Evolutionary conservation across 345 rosid species (phyloP), one percentile per base, ranked within the genome.

Genomic region (sweet orange (Citrus sinensis)): DNA sequence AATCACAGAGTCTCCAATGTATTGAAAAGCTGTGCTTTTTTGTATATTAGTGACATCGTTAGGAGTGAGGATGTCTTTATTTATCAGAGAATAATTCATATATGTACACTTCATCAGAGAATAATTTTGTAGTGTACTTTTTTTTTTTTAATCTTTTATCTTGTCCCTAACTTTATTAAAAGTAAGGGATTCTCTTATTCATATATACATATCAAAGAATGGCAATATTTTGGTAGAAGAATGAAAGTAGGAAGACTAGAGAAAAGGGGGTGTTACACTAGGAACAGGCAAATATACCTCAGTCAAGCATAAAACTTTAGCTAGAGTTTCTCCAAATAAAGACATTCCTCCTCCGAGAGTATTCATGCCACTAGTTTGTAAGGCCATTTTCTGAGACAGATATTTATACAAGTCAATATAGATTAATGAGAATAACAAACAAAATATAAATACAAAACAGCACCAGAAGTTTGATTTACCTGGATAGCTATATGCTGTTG

Each of bases 401-500:
- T 14, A 35, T 19, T 35, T 56, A 39, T 46, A 39, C 4, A 70
- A 61, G 61, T 34, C 71, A 13, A 51, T 29, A 40, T 4, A 29
- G 6, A 54, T 35, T 67, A 71, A 66, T 7, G 10, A n/a, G 19
- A 59, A 30, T 24, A 27, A 19, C 14, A 7, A 27, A 6, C 67
- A 13, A 66, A 24, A 67, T 20, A 54, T 54, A 17, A 24, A 46
- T 55, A 67, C 24, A 54, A 25, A 20, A 25, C 0, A 64, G 62
- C 22, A 42, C 19, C 3, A 39, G 37, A 64, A 4, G 20, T 30
- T 46, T 17, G 73, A 60, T 59, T 20, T 55, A 82, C 82, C 85
- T 82, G 85, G 46, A 82, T 70, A 65, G 82, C 78, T 42, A 82
- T 82, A 72, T 82, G 82, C 59, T 82, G 85, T 13, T 82, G 85